Percentiles rank a stretch among this genome's conserved stretches.
phyloP scores from a whole-genome alignment of 164 flowering plant genomes.

The Hamamelis virginiana region DNA sequence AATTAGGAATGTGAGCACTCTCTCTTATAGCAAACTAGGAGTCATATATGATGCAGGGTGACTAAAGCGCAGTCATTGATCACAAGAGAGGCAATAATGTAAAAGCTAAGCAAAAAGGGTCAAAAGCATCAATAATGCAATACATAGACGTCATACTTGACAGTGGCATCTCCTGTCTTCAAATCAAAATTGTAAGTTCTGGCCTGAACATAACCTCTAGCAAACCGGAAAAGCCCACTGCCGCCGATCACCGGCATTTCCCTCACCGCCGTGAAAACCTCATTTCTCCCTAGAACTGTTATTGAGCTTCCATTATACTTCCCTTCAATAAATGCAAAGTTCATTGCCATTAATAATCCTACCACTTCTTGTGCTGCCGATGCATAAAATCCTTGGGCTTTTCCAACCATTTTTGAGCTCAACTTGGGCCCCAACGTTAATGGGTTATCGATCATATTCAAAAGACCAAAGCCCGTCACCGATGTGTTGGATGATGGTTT shows the following conservation, averaged over 20 bases:
- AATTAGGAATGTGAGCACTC: too few species aligned
- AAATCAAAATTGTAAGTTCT: constrained; percentile 24
- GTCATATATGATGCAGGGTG: too few species aligned
- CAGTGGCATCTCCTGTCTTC: constrained; percentile 32
- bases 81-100: too few species aligned
- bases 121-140: constrained; percentile 21
- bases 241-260: constrained; percentile 58
- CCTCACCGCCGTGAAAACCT: constrained; percentile 16
- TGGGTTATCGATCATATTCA: constrained; percentile 28
- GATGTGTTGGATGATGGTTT: constrained; percentile 10
- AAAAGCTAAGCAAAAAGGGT: too few species aligned
- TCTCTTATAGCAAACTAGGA: too few species aligned
- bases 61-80: too few species aligned
- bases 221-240: constrained; percentile 39
- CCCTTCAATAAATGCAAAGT: constrained; percentile 21
- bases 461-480: constrained; percentile 28
- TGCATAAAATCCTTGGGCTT: constrained; percentile 26
- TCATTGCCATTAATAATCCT: constrained; percentile 23
- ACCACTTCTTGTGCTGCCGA: constrained; percentile 19
- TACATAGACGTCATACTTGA: constrained; percentile 45
- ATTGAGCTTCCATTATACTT: constrained; percentile 27
- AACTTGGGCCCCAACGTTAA: constrained; percentile 18
- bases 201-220: constrained; percentile 37
- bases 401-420: constrained; percentile 19
- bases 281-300: constrained; percentile 20